A percentile compares a stretch with the other conserved stretches of the same genome.
Evolutionary conservation across 2,329 filamentous ascomycete species (phyloP).

Genomic region (Aspergillus sp.): DNA sequence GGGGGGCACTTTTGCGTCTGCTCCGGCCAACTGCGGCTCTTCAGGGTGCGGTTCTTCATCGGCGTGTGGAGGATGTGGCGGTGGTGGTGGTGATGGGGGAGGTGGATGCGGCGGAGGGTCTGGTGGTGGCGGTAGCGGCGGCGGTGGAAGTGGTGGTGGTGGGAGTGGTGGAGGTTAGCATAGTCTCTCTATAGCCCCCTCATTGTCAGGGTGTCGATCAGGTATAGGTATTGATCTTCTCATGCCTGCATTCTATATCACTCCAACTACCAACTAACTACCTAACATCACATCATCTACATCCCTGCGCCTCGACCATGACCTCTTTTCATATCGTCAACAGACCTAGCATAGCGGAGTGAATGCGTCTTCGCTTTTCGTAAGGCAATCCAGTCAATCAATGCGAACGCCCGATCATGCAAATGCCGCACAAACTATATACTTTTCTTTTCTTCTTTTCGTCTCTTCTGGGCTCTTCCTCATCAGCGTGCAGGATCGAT

Average conservation of each 20-base stretch:
- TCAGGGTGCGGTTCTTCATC: not conserved
- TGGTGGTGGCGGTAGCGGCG: not conserved
- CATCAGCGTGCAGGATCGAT: not conserved
- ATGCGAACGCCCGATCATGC: constrained; percentile 17
- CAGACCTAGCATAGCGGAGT: no score
- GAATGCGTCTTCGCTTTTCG: not conserved
- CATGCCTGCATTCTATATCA: not conserved
- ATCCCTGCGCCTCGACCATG: no score
- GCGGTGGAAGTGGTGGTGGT: not conserved
- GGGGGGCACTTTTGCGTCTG: not conserved
- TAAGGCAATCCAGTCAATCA: no score
- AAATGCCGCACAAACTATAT: constrained; percentile 21
- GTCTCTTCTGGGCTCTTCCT: not conserved
- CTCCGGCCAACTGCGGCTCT: not conserved
- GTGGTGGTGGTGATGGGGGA: not conserved
- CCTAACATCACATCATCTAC: not conserved
- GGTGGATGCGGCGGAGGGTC: not conserved
- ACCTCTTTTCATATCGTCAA: no score
- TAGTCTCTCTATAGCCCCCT: no score
- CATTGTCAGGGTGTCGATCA: no score
- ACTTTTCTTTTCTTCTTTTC: constrained; percentile 16
- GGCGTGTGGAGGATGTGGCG: not conserved
- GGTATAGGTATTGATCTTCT: no score
- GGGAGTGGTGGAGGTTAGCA: not conserved
- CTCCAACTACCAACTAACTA: not conserved